A percentile compares a stretch with the other conserved stretches of the same genome.
Evolutionary conservation across 2,329 filamentous ascomycete species (phyloP).

Genomic region (Fusarium austroafricanum): DNA sequence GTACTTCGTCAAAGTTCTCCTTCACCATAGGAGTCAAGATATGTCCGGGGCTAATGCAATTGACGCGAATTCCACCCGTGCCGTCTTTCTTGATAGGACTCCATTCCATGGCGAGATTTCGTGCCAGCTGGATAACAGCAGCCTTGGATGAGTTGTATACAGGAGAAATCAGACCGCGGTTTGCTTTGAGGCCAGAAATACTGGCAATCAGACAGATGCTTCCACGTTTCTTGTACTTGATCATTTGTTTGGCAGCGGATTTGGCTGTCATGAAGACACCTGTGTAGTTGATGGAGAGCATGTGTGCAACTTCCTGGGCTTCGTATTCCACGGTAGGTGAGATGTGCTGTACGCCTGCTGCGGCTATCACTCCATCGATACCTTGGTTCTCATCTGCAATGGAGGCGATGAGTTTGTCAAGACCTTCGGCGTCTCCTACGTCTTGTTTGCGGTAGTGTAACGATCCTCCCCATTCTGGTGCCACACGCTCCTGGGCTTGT

Average conservation of each 20-base stretch:
- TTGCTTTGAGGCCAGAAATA: constrained; percentile 77
- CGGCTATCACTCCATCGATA: constrained; percentile 81
- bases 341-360: constrained; percentile 82
- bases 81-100: constrained; percentile 53
- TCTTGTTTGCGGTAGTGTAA: constrained; percentile 80
- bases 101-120: constrained; percentile 80
- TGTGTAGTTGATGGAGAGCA: constrained; percentile 86
- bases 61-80: constrained; percentile 77
- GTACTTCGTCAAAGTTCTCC: constrained; percentile 79
- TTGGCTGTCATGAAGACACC: constrained; percentile 88
- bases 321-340: constrained; percentile 84
- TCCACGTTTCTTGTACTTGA: constrained; percentile 67
- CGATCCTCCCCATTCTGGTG: constrained; percentile 67
- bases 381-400: constrained; percentile 78
- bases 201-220: constrained; percentile 75
- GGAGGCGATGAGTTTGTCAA: constrained; percentile 74
- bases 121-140: constrained; percentile 76
- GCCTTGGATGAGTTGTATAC: constrained; percentile 86
- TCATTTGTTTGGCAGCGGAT: constrained; percentile 67
- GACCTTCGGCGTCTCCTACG: constrained; percentile 77
- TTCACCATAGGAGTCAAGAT: constrained; percentile 87
- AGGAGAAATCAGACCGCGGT: constrained; percentile 66
- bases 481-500: constrained; percentile 65
- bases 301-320: constrained; percentile 78
- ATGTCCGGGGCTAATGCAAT: constrained; percentile 83